Base-by-base conservation (phyloP, 2,329 filamentous ascomycete species). In the Colletotrichum lindemuthianum region DNA sequence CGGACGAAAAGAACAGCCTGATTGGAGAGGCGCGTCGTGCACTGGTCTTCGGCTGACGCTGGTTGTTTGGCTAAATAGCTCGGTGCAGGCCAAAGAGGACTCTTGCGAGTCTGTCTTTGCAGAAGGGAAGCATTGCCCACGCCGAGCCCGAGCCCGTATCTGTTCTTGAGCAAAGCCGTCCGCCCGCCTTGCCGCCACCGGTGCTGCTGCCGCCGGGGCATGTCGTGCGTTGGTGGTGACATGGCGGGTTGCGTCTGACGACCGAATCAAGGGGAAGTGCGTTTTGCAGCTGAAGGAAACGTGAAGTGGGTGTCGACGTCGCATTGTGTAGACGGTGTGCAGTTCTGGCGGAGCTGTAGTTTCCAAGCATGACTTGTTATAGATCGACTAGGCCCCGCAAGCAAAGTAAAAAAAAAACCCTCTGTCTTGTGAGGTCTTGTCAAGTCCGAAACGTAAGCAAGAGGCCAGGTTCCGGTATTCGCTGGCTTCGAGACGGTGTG, bases 1-100 rank as follows among this genome's bases (percentile, higher is more conserved):
- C 24, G 58, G 63, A 61, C 41, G 63, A 61, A 56, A 47, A 39
- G 8, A 49, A 36, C 33, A 24, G 32, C 8, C 43, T 36, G 9
- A 10, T 43, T 40, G n/a, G 6, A n/a, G 24, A 32, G 50, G 37
- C 37, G 50, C 37, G 51, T 15, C 15, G 33, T 12, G 52, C 41
- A 32, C 1, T 57, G 47, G 50, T 10, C 15, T 16, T 53, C 45
- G 24, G 61, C 51, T 32, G 51, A 55, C 51, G 47, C 34, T 51
- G 24, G 45, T 13, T 37, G 63, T 52, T 52, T 65, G 44, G 41
- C 45, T 47, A 56, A 47, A 16, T 11, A 40, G 24, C 36, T 58
- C 41, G 55, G 43, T 32, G 44, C 47, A 24, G 40, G 33, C n/a
- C 34, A 63, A 41, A 8, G 39, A 8, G 43, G 39, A 16, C 53